Evolutionary conservation across 2,329 filamentous ascomycete genomes (phyloP).

Genomic region (Aspergillus fumigatus): DNA sequence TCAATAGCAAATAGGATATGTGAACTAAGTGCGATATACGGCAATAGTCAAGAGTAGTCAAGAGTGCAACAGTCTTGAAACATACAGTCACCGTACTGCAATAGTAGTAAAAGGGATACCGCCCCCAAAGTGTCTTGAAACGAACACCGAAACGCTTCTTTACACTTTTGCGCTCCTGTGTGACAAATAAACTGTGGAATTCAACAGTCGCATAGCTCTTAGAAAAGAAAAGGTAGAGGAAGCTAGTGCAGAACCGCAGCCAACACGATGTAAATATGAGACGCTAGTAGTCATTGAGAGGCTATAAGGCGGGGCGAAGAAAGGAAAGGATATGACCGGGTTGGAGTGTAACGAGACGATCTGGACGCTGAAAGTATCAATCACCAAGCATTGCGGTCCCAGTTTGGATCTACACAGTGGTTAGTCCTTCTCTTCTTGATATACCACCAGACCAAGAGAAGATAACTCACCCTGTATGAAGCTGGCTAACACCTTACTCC

Average conservation of each 20-base stretch:
- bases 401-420: slow-evolving; percentile 49
- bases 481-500: slow-evolving; percentile 89
- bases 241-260: background rate
- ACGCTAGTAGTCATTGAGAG: background rate
- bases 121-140: background rate
- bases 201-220: background rate
- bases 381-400: slow-evolving; percentile 86
- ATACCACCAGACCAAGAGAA: background rate
- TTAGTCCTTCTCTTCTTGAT: background rate
- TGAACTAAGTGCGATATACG: background rate
- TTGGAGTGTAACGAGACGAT: background rate
- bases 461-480: slow-evolving; percentile 81
- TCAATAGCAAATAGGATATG: background rate
- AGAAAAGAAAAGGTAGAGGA: background rate
- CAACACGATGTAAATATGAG: background rate
- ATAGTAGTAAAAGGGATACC: background rate
- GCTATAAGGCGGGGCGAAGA: no score
- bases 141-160: background rate
- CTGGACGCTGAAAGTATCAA: background rate
- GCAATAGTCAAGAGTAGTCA: background rate
- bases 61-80: background rate
- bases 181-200: background rate
- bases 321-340: background rate
- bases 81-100: background rate
- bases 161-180: background rate